Percentiles rank a stretch among this genome's conserved stretches.
phyloP scores from a whole-genome alignment of 208 protist genomes.

The Giardia muris region DNA sequence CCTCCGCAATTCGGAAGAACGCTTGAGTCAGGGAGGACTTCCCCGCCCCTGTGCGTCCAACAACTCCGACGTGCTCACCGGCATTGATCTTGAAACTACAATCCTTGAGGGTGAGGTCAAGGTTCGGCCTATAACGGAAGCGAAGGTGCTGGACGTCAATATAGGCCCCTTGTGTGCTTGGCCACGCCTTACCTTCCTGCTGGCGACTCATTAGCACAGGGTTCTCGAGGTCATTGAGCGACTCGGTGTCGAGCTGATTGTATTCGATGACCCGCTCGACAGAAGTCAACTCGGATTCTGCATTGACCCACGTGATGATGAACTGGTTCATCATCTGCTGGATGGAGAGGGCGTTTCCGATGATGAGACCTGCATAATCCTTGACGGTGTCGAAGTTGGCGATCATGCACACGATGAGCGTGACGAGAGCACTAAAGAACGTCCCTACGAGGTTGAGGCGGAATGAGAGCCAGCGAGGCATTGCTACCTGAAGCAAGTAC shows the following conservation, averaged over 20 bases:
- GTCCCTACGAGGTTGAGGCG: slow-evolving; percentile 26
- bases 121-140: slow-evolving; percentile 41
- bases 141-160: slow-evolving; percentile 39
- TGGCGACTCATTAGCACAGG: neutral
- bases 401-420: slow-evolving; percentile 39
- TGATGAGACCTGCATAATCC: slow-evolving; percentile 29
- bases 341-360: slow-evolving; percentile 30
- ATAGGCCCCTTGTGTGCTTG: neutral
- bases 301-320: slow-evolving; percentile 32
- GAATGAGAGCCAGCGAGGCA: slow-evolving; percentile 25
- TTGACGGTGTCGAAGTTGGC: slow-evolving; percentile 32
- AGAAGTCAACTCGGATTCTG: slow-evolving; percentile 46
- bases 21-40: slow-evolving; percentile 42
- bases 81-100: slow-evolving; percentile 32
- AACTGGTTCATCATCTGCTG: slow-evolving; percentile 34
- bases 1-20: slow-evolving; percentile 43
- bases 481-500: neutral
- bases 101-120: slow-evolving; percentile 38
- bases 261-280: slow-evolving; percentile 52
- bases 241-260: slow-evolving; percentile 31
- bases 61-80: slow-evolving; percentile 47
- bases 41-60: slow-evolving; percentile 48
- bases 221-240: neutral
- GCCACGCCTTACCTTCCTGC: neutral
- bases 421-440: slow-evolving; percentile 32